phyloP scores from a whole-genome alignment of 768 basidiomycete species.

The Nidularia sp. region DNA sequence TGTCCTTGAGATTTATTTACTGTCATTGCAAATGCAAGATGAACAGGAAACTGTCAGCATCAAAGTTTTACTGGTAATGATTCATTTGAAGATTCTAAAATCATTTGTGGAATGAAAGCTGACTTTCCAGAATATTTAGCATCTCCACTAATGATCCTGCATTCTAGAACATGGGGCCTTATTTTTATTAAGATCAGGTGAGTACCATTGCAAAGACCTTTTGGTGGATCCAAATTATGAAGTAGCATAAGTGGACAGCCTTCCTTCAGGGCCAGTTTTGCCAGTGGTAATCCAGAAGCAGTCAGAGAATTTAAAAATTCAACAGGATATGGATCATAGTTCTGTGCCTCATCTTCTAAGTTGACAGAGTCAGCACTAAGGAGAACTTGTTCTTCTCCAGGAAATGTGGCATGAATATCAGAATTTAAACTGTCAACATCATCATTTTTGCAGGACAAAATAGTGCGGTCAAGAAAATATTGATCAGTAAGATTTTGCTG shows the following conservation, averaged over 20 bases:
- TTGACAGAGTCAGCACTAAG: conserved; percentile 23
- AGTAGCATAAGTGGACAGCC: background rate
- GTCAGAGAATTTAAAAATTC: background rate
- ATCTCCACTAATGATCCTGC: too few species aligned
- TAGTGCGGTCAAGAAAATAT: conserved; percentile 29
- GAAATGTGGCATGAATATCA: conserved; percentile 15
- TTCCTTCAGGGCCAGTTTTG: background rate
- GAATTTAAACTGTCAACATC: conserved; percentile 32
- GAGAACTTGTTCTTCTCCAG: conserved; percentile 13
- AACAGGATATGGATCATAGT: background rate
- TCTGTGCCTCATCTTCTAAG: background rate
- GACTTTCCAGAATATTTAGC: too few species aligned
- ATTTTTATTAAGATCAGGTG: background rate
- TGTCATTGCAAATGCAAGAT: conserved; percentile 36
- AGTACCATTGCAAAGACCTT: background rate
- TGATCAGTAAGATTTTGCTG: background rate
- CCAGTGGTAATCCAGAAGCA: background rate
- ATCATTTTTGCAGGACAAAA: conserved; percentile 29
- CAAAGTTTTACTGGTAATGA: conserved; percentile 14
- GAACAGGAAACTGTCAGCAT: conserved; percentile 34
- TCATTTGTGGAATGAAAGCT: conserved; percentile 26
- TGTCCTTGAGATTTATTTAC: conserved; percentile 46
- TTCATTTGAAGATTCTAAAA: conserved; percentile 6
- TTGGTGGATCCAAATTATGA: background rate
- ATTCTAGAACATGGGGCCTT: background rate